phyloP scores from a whole-genome alignment of 2,329 filamentous ascomycete species.

The Magnaporthiopsis rhizophila region DNA sequence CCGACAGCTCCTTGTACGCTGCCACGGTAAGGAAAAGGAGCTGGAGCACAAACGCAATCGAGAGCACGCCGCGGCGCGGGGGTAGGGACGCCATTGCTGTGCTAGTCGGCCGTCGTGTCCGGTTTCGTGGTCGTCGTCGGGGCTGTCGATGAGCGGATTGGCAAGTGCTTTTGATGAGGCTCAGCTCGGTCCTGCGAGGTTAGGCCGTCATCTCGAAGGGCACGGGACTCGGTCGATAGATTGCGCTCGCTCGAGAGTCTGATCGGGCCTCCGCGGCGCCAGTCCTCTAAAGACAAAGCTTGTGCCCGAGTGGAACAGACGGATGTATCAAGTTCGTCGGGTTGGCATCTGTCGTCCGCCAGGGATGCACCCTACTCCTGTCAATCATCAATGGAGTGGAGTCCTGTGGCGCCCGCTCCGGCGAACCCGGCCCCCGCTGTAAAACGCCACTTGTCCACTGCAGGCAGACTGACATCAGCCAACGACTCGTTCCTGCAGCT shows the following conservation, averaged over 20 bases:
- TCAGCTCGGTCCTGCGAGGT: constrained; percentile 8
- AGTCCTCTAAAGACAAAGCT: background rate
- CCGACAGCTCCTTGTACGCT: constrained; percentile 44
- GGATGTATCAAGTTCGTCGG: too few species aligned
- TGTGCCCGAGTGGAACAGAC: too few species aligned
- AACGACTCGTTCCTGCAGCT: background rate
- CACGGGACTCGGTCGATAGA: background rate
- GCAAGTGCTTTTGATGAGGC: constrained; percentile 1
- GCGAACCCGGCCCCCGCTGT: too few species aligned
- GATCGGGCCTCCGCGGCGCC: background rate
- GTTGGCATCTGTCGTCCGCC: too few species aligned
- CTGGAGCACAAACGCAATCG: constrained; percentile 12
- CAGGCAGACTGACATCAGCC: background rate
- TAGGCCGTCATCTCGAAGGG: constrained; percentile 6
- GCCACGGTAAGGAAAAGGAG: constrained; percentile 18
- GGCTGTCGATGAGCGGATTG: background rate
- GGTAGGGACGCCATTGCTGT: background rate
- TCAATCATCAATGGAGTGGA: background rate
- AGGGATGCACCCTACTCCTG: too few species aligned
- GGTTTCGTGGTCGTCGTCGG: background rate
- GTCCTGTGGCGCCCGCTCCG: background rate
- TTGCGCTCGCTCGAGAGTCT: background rate
- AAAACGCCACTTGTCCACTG: background rate
- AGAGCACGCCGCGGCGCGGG: background rate
- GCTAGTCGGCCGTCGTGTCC: background rate